Evolutionary conservation across 768 basidiomycete species (phyloP), one percentile per base, ranked within the genome.

Genomic region (Boletus rufocinnamomeus): DNA sequence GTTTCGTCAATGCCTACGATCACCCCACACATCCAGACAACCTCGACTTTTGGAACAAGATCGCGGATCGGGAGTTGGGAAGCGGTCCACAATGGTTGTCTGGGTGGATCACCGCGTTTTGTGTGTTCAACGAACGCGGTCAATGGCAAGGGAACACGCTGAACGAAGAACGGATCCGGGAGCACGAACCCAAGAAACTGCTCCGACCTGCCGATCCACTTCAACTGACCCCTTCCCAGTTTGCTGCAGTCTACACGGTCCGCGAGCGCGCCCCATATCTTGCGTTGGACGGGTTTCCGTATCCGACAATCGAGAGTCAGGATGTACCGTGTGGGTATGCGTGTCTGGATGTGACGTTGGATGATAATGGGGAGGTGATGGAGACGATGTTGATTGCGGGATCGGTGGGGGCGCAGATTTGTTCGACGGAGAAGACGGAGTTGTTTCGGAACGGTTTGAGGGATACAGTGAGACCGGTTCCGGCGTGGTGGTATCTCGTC

Each of bases 71-170:
- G n/a, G n/a, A n/a, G n/a, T n/a, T n/a, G n/a, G n/a, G n/a, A n/a
- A n/a, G n/a, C n/a, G n/a, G n/a, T n/a, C n/a, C n/a, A n/a, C n/a
- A n/a, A n/a, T n/a, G n/a, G n/a, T n/a, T n/a, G n/a, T n/a, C n/a
- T n/a, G n/a, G n/a, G n/a, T n/a, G n/a, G n/a, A n/a, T 78, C 51
- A 72, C 69, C 23, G 72, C 73, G 19, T 79, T 79, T 50, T 74
- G 74, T 45, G 70, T 69, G 43, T 72, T 63, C 69, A 62, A 69
- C 51, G 63, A 65, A n/a, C 64, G 61, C 2, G 74, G 76, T 14
- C 46, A 64, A 44, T 76, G 76, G 71, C 64, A 68, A 32, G 75
- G 72, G 27, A 62, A 70, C 57, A 51, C n/a, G n/a, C n/a, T n/a
- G n/a, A n/a, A n/a, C n/a, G n/a, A n/a, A n/a, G n/a, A n/a, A n/a